phyloP scores from a whole-genome alignment of 768 basidiomycete species.

The Amanita molliuscula region DNA sequence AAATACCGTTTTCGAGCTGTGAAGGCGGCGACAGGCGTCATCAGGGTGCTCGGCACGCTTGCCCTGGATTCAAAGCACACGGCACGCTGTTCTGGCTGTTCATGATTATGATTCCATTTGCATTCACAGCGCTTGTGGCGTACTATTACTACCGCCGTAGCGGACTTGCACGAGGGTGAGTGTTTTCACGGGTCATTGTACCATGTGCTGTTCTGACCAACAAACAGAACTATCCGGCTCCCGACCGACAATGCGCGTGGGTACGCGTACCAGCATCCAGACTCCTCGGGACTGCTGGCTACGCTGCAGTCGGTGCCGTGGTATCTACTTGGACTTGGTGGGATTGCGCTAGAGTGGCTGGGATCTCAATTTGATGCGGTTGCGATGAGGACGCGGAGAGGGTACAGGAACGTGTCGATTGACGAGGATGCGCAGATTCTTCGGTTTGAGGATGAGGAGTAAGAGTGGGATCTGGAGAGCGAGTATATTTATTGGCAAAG shows the following conservation, averaged over 20 bases:
- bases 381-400: constrained; percentile 40
- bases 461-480: background rate
- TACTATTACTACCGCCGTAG: constrained; percentile 78
- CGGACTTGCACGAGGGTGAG: constrained; percentile 67
- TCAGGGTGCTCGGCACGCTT: constrained; percentile 60
- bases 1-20: constrained; percentile 84
- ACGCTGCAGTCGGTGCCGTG: constrained; percentile 85
- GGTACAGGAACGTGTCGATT: constrained; percentile 69
- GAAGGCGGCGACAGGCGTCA: constrained; percentile 74
- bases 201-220: constrained; percentile 5
- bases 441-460: constrained; percentile 73
- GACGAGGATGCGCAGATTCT: constrained; percentile 87
- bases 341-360: constrained; percentile 64
- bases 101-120: constrained; percentile 67
- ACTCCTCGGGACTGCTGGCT: constrained; percentile 38
- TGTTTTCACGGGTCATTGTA: constrained; percentile 11
- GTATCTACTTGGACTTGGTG: constrained; percentile 73
- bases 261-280: constrained; percentile 14
- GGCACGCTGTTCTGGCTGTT: constrained; percentile 79
- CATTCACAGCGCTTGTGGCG: constrained; percentile 61
- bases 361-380: constrained; percentile 33
- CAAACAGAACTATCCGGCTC: constrained; percentile 61
- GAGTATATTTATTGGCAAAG: constrained; percentile 16
- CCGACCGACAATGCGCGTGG: constrained; percentile 42
- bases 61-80: constrained; percentile 73